Evolutionary conservation across 768 basidiomycete genomes (phyloP).

Genomic region (Obba rivulosa): DNA sequence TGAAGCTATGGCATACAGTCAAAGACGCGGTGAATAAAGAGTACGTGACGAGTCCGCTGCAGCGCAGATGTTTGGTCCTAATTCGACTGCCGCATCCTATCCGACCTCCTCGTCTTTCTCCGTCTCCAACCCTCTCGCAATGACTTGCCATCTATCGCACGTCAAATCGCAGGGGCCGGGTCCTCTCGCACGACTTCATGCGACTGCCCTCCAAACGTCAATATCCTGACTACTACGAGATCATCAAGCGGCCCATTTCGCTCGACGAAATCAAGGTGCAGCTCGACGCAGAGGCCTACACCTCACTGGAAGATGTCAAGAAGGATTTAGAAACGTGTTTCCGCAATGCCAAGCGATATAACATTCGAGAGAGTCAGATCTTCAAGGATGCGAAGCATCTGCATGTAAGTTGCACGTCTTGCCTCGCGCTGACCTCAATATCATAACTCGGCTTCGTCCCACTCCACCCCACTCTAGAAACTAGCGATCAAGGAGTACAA

Average conservation of each 20-base stretch:
- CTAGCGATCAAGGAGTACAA: conserved; percentile 40
- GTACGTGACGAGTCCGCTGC: conserved; percentile 54
- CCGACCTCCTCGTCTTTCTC: conserved; percentile 21
- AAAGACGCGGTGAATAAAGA: conserved; percentile 84
- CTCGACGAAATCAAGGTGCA: conserved; percentile 85
- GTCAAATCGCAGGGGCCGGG: conserved; percentile 45
- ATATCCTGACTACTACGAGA: conserved; percentile 82
- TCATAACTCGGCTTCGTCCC: background rate
- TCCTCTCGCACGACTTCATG: conserved; percentile 60
- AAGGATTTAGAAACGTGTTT: conserved; percentile 76
- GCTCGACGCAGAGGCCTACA: conserved; percentile 55
- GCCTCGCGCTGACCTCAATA: background rate
- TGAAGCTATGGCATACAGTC: conserved; percentile 71
- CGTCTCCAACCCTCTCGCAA: background rate
- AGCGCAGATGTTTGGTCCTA: conserved; percentile 18
- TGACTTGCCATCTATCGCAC: no score
- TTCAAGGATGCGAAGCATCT: conserved; percentile 80
- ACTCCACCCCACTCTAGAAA: conserved; percentile 32
- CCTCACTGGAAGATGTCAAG: conserved; percentile 60
- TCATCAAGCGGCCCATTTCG: conserved; percentile 79
- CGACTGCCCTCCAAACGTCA: conserved; percentile 63
- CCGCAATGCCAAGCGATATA: conserved; percentile 77
- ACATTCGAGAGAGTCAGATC: conserved; percentile 72
- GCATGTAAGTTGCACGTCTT: conserved; percentile 45
- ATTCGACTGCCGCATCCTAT: conserved; percentile 19